A percentile compares a stretch with the other conserved stretches of the same genome.
These are phyloP conservation scores for Epichloe brachyelytri DNA, from an alignment of 2,329 filamentous ascomycete genomes.

Conservation along the genomic window DNA sequence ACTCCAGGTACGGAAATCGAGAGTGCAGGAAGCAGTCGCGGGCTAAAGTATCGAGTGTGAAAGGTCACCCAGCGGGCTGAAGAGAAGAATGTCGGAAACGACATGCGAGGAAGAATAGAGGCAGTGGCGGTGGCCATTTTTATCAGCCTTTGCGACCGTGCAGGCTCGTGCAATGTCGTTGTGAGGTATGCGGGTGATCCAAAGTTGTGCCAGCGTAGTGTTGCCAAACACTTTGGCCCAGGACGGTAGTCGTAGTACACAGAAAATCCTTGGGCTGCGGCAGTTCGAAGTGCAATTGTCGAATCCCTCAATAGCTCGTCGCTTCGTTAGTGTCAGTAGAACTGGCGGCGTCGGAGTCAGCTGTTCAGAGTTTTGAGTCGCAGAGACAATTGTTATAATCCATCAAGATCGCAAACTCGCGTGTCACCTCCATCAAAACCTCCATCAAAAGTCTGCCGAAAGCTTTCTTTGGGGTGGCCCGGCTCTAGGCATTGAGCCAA, in stretches of 20 bases:
- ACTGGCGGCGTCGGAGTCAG: background rate
- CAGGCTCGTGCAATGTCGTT: background rate
- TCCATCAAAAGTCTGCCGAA: slow-evolving; percentile 18
- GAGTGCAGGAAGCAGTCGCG: slow-evolving; percentile 38
- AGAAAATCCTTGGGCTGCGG: background rate
- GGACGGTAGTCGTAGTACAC: background rate
- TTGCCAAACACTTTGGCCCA: background rate
- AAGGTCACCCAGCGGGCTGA: slow-evolving; percentile 30
- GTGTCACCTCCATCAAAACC: slow-evolving; percentile 11
- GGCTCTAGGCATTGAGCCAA: slow-evolving; percentile 14
- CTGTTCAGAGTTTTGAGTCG: background rate
- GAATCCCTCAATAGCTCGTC: background rate
- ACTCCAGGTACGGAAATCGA: slow-evolving; percentile 48
- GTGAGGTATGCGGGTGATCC: background rate
- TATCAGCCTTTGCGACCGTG: background rate
- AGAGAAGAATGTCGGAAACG: slow-evolving; percentile 26
- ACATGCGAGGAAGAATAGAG: slow-evolving; percentile 43
- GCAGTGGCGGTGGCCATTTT: slow-evolving; percentile 14
- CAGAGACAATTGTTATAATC: background rate
- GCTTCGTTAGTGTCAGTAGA: background rate
- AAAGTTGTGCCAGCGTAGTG: too few relatives aligned
- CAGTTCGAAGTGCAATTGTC: background rate
- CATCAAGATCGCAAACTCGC: slow-evolving; percentile 11
- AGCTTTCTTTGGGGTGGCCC: slow-evolving; percentile 13
- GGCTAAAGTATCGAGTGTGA: slow-evolving; percentile 31